Evolutionary conservation across 2,329 filamentous ascomycete species (phyloP).

Genomic region (Nothophaeocryptopus gaeumannii): DNA sequence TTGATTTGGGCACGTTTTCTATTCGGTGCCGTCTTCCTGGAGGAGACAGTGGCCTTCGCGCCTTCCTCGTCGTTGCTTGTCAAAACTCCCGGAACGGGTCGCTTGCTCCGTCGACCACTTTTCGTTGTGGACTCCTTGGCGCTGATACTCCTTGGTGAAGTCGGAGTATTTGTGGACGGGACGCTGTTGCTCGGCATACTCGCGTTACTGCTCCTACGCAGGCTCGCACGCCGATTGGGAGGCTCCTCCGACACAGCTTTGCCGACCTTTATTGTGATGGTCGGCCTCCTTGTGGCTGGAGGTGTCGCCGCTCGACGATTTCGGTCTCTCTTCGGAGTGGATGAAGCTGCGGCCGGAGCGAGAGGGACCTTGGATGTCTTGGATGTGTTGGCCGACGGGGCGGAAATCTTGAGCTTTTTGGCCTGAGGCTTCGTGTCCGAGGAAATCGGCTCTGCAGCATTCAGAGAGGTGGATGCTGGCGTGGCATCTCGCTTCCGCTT

Average conservation of each 20-base stretch:
- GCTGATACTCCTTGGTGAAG: slow-evolving; percentile 19
- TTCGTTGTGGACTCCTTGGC: slow-evolving; percentile 19
- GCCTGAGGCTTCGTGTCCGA: slow-evolving; percentile 21
- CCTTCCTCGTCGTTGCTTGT: slow-evolving; percentile 53
- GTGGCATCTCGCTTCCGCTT: slow-evolving; percentile 56
- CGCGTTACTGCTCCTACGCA: slow-evolving; percentile 47
- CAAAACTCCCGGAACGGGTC: slow-evolving; percentile 70
- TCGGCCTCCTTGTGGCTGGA: slow-evolving; percentile 31
- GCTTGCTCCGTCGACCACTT: slow-evolving; percentile 56
- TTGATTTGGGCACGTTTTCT: slow-evolving; percentile 51
- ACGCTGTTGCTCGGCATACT: slow-evolving; percentile 37
- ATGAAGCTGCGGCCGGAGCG: slow-evolving; percentile 42
- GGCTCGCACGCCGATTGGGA: slow-evolving; percentile 39
- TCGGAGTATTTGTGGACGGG: slow-evolving; percentile 16
- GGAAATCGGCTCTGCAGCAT: slow-evolving; percentile 13
- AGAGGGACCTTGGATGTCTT: slow-evolving; percentile 39
- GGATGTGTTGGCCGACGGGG: slow-evolving; percentile 8
- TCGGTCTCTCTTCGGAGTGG: slow-evolving; percentile 27
- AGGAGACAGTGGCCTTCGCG: slow-evolving; percentile 66
- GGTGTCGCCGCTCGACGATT: slow-evolving; percentile 29
- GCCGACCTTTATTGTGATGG: slow-evolving; percentile 40
- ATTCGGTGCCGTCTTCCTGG: slow-evolving; percentile 65
- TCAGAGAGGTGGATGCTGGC: slow-evolving; percentile 11
- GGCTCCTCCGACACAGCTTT: slow-evolving; percentile 51
- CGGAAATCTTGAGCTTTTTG: slow-evolving; percentile 37